phyloP scores from a whole-genome alignment of 257 asterid species.

The Solanum chiquidenum region DNA sequence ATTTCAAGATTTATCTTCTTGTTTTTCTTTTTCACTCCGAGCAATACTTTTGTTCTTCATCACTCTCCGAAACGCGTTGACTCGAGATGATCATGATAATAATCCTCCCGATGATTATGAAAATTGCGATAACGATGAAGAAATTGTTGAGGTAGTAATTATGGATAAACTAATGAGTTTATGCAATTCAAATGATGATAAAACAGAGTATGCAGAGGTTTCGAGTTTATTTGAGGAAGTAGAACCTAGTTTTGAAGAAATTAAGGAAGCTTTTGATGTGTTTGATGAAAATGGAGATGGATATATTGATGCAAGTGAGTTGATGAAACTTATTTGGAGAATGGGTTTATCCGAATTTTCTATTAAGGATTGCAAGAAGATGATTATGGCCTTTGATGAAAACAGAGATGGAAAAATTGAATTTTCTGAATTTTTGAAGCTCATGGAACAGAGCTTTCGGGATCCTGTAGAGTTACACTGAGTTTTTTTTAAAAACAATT shows the following conservation, averaged over 20 bases:
- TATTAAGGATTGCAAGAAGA: conserved; percentile 22
- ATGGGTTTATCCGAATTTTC: conserved; percentile 21
- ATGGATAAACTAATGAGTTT: conserved; percentile 25
- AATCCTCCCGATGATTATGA: neutral
- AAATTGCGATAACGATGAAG: neutral
- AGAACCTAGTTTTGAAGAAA: conserved; percentile 34
- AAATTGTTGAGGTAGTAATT: conserved; percentile 2
- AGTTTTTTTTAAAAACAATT: neutral
- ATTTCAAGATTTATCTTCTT: conserved; percentile 19
- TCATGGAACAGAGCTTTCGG: conserved; percentile 25
- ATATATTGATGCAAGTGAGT: conserved; percentile 38
- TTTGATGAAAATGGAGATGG: conserved; percentile 50
- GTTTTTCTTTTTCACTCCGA: neutral
- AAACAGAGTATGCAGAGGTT: neutral
- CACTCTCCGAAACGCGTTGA: neutral
- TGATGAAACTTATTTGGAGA: conserved; percentile 17
- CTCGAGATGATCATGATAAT: neutral
- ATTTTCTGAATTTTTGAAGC: conserved; percentile 42
- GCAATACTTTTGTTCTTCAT: neutral
- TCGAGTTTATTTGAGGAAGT: conserved; percentile 24
- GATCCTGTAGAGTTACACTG: neutral
- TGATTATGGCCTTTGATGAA: conserved; percentile 41
- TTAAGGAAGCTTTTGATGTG: conserved; percentile 34
- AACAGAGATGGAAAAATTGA: conserved; percentile 39
- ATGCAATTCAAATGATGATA: neutral